These are phyloP conservation scores for Jamesozyma rosinii DNA, from an alignment of 805 yeast genomes.

Conservation along the genomic window DNA sequence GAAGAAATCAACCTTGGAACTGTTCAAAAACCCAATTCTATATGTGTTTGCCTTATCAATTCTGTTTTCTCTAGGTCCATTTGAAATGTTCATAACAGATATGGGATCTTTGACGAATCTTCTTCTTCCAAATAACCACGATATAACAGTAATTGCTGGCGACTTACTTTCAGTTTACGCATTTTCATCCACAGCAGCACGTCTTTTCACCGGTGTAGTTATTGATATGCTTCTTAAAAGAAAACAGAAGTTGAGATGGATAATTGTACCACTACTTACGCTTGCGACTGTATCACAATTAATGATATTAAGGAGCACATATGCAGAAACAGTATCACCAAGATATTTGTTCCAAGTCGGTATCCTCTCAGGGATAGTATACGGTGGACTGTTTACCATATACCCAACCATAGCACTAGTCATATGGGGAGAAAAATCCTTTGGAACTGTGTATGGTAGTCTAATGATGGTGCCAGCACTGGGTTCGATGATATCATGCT, in stretches of 20 bases:
- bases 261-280: slow-evolving; percentile 28
- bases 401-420: slow-evolving; percentile 78
- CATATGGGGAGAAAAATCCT: slow-evolving; percentile 78
- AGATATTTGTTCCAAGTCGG: slow-evolving; percentile 21
- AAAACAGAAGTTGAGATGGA: slow-evolving; percentile 25
- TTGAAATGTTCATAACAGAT: slow-evolving; percentile 77
- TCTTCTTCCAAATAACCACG: slow-evolving; percentile 3
- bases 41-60: slow-evolving; percentile 57
- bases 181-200: slow-evolving; percentile 60
- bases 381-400: slow-evolving; percentile 79
- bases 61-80: slow-evolving; percentile 66
- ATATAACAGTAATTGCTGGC: slow-evolving; percentile 20
- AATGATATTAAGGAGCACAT: slow-evolving; percentile 10
- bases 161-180: slow-evolving; percentile 47
- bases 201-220: slow-evolving; percentile 57
- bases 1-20: neutral
- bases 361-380: slow-evolving; percentile 53
- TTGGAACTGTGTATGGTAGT: slow-evolving; percentile 90
- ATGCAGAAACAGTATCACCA: neutral
- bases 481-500: slow-evolving; percentile 62
- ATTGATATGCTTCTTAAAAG: slow-evolving; percentile 48
- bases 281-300: slow-evolving; percentile 33
- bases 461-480: slow-evolving; percentile 84
- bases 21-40: slow-evolving; percentile 47
- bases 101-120: slow-evolving; percentile 59